Evolutionary conservation across 306 rosid genomes (phyloP), one percentile per base, ranked within the genome.

Genomic region (Fragaria iinumae): DNA sequence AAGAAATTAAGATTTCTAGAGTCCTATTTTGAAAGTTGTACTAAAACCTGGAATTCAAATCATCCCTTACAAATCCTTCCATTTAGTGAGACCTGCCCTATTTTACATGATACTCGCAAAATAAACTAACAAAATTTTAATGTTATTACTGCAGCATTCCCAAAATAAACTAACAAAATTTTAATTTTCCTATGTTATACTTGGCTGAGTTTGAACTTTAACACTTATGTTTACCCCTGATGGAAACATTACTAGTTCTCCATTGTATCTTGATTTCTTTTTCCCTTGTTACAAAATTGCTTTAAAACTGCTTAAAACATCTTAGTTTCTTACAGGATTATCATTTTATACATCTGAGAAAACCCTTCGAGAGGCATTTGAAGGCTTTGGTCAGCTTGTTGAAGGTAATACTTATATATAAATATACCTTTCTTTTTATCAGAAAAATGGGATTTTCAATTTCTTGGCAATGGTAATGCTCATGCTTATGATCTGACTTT

Each of bases 371-470:
- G 86, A 90, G 6, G 92, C 97, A 62, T 93, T 93, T 76, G 93
- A 93, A 85, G 89, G 94, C 76, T 93, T 85, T 69, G 96, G 97
- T 6, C 88, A 90, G 85, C 89, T 93, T 50, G 95, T 91, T 47
- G 91, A 90, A 86, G 98, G 97, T 94, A 84, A 47, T 67, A 47
- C 63, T 36, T 13, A 7, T 21, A 56, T 59, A 27, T 44, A 21
- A 10, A 59, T 59, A 12, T 25, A 23, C 73, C 10, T 18, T 14
- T 43, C 17, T 49, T 9, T 36, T 14, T 2, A 2, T 34, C 69
- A 36, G 45, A 71, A 67, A 38, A 62, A 53, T 34, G 9, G 5
- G 16, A 45, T 72, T 60, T 71, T 73, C 69, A 29, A 57, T 67
- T 64, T 34, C 56, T 2, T 18, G 56, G 32, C 13, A 20, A 55